Conservation (phyloP, 208 protist species). For the Herpetomonas tarakana region DNA sequence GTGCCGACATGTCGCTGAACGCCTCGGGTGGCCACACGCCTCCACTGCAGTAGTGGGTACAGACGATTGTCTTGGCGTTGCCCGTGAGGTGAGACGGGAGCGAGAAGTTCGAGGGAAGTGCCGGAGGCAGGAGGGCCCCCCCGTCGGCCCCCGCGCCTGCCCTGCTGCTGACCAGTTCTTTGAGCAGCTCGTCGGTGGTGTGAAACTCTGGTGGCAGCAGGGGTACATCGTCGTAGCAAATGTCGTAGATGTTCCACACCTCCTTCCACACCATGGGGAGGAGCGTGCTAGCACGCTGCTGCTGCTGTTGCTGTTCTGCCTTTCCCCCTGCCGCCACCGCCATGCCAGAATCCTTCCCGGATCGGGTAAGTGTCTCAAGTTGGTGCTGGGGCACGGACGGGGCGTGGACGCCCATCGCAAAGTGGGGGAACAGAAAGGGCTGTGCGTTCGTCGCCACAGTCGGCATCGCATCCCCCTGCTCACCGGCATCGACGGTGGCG, state of each 20-base stretch:
- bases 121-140: not conserved
- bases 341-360: conserved; percentile 2
- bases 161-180: not conserved
- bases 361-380: not conserved
- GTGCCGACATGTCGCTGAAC: no score
- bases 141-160: not conserved
- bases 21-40: conserved; percentile 9
- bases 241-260: conserved; percentile 86
- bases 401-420: conserved; percentile 53
- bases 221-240: conserved; percentile 74
- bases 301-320: not conserved
- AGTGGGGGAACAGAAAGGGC: conserved; percentile 47
- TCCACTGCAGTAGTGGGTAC: conserved; percentile 56
- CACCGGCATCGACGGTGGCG: no score
- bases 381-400: conserved; percentile 3
- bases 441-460: no score
- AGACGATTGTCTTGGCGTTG: conserved; percentile 38
- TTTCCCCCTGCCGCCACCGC: not conserved
- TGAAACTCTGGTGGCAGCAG: conserved; percentile 38
- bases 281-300: conserved; percentile 5
- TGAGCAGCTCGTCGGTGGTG: conserved; percentile 6
- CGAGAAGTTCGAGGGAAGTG: conserved; percentile 18
- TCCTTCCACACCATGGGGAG: conserved; percentile 66
- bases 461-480: no score
- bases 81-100: conserved; percentile 22